Evolutionary conservation across 164 flowering plant species (phyloP), one percentile per base, ranked within the genome.

Genomic region (Dillenia suffruticosa): DNA sequence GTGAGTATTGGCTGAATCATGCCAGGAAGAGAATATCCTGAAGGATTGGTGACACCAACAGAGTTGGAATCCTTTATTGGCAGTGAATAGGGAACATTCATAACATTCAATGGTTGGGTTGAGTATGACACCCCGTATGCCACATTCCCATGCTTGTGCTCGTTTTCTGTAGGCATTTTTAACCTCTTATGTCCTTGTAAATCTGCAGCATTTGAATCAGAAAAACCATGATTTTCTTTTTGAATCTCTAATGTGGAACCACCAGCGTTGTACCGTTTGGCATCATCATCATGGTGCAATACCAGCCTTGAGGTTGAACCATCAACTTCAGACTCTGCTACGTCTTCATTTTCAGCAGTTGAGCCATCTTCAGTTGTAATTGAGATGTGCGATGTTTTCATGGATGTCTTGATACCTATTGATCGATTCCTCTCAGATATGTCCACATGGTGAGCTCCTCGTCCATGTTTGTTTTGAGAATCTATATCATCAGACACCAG

Each of bases 311-410:
- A 84, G 48, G 80, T 78, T 45, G 92, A 86, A 52, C 82, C 86
- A 56, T 83, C 92, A 15, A 76, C 86, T 72, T 86, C 96, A 46
- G 97, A 94, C 54, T 89, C 98, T 40, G 91, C 96, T 45, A 86
- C 93, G 77, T 87, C 98, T 78, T 89, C 97, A 77, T 86, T 90
- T 65, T 87, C 96, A 48, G 90, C 89, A 64, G 84, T 76, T 26
- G 91, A 89, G 17, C 90, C 92, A 44, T 89, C 97, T 63, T 89
- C 93, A 12, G 90, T 79, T n/a, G 83, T 78, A 44, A 84, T 63
- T 46, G 97, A 83, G 60, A 89, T 70, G 61, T 82, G 84, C 12
- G 94, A 79, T 43, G 72, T 57, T 70, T 68, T 90, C 22, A 65
- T 44, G 3, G 56, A 51, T 40, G 49, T 16, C 46, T 26, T 32